These are phyloP conservation scores for Calonectria hawksworthii DNA, from an alignment of 2,329 filamentous ascomycete genomes.

Conservation along the genomic window DNA sequence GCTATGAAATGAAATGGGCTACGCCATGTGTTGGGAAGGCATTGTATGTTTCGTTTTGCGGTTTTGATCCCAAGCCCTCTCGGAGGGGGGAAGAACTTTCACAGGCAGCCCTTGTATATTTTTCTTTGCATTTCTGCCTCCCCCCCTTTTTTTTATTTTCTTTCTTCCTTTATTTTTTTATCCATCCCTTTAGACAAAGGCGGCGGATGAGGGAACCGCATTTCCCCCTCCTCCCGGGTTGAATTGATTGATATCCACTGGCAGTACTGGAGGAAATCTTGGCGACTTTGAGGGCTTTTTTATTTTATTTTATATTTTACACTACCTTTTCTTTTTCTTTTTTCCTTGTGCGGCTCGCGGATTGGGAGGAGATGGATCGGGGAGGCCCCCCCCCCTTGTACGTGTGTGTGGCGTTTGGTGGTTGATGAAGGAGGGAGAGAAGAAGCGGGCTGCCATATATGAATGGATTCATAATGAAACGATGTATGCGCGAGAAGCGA, in stretches of 20 bases:
- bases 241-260: constrained; percentile 19
- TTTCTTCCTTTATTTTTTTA: background rate
- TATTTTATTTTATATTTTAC: background rate
- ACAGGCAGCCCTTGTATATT: constrained; percentile 9
- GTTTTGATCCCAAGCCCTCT: background rate
- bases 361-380: background rate
- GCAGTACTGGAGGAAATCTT: constrained; percentile 1
- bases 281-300: background rate
- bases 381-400: constrained; percentile 4
- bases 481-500: constrained; percentile 15
- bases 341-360: constrained; percentile 3
- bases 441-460: background rate
- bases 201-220: background rate
- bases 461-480: constrained; percentile 26
- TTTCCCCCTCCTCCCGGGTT: background rate
- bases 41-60: constrained; percentile 1
- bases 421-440: constrained; percentile 1
- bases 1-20: constrained; percentile 18
- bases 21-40: constrained; percentile 6
- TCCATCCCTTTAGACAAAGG: constrained; percentile 23
- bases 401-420: constrained; percentile 22
- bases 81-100: background rate
- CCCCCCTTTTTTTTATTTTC: background rate
- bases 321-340: background rate
- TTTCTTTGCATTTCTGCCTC: background rate